Evolutionary conservation across 2,329 filamentous ascomycete species (phyloP), one percentile per base, ranked within the genome.

Genomic region (Emmonsia crescens): DNA sequence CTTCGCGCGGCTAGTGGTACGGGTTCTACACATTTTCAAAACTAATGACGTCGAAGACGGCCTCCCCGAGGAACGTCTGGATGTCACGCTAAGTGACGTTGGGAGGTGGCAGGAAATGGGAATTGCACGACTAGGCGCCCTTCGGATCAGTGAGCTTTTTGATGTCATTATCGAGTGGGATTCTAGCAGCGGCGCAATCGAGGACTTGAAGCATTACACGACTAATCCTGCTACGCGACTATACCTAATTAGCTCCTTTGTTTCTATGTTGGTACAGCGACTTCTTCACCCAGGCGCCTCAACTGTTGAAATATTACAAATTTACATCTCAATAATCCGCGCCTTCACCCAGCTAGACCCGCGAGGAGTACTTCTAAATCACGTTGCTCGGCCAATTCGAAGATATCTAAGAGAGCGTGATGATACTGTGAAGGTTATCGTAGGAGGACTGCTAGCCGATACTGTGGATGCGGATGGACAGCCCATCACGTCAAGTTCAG

Each of bases 301-400:
- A 10, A 88, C 85, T 0, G 81, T 83, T 0, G 82, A 87, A 62
- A 86, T 89, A 2, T 72, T 89, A n/a, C 82, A 85, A 64, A 74
- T 86, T 8, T 89, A 89, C 70, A 85, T 88, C 62, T 85, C 80
- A 2, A 82, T 87, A 29, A 88, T 88, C 61, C 81, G 83, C 44
- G 80, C 83, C 0, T 88, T 88, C 66, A 81, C 82, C 57, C 75
- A 82, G 21, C 74, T 89, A 16, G 86, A 88, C 64, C 80, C 85
- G 0, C 84, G 84, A 63, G 85, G 85, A 1, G 85, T 88, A 2
- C 74, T 88, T 12, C 78, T 89, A 0, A 85, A 87, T 66, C 81
- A 85, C n/a, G 82, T 88, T 48, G 83, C 84, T n/a, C 76, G 82
- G 24, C 83, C 84, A 0, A 83, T 88, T 59, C 80, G 85, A 12